A percentile compares a stretch with the other conserved stretches of the same genome.
phyloP scores from a whole-genome alignment of 2,329 filamentous ascomycete genomes.

The Ambrosiella cleistominuta region DNA sequence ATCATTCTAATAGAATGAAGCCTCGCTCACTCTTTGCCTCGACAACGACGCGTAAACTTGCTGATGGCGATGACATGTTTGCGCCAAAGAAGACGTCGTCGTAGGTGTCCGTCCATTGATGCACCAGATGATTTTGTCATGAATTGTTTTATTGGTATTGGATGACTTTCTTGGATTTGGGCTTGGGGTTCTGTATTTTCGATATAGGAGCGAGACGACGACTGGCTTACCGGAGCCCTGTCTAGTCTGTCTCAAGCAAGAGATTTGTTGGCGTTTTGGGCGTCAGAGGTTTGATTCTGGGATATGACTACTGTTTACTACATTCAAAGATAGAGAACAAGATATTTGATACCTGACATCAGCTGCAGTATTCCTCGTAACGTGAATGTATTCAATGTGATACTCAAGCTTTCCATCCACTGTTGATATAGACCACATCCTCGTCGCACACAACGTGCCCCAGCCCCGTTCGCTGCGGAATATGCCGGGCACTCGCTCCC shows the following conservation, averaged over 20 bases:
- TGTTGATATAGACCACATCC: constrained; percentile 52
- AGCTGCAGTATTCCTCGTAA: too few species aligned
- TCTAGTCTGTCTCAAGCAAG: too few species aligned
- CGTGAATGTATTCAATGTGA: not conserved
- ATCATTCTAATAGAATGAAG: constrained; percentile 32
- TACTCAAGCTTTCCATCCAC: constrained; percentile 41
- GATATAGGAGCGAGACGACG: too few species aligned
- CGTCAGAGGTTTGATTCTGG: not conserved
- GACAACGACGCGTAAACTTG: constrained; percentile 44
- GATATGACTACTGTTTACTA: too few species aligned
- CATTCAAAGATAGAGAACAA: too few species aligned
- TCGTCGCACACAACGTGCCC: constrained; percentile 59
- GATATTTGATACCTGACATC: too few species aligned
- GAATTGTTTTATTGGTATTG: constrained; percentile 10
- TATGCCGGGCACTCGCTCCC: constrained; percentile 88
- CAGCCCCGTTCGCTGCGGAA: constrained; percentile 83
- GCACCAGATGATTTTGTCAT: not conserved
- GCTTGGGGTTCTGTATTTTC: constrained; percentile 12
- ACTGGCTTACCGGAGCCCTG: too few species aligned
- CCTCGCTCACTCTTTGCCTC: constrained; percentile 52
- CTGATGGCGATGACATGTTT: constrained; percentile 24
- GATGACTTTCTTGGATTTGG: not conserved
- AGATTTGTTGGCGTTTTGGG: not conserved
- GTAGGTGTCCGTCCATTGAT: not conserved
- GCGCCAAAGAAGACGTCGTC: constrained; percentile 19